Conservation (phyloP, 2,329 filamentous ascomycete species). For the Fusarium fujikuroi region DNA sequence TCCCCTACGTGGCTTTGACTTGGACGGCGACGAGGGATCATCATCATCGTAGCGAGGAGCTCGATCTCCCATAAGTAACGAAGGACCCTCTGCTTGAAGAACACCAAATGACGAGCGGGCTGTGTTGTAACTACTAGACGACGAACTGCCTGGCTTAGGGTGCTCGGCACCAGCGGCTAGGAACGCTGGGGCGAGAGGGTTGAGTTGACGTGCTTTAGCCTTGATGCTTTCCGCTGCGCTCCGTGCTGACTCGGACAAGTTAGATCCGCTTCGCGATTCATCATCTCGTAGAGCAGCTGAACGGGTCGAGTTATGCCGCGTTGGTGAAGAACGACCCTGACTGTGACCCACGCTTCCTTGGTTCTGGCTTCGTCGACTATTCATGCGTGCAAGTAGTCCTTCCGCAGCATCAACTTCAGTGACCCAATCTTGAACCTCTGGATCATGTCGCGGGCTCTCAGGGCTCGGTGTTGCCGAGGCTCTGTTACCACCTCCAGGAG, state of each 20-base stretch:
- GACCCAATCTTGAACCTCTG: slow-evolving; percentile 69
- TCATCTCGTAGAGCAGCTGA: slow-evolving; percentile 54
- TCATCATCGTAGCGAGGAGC: slow-evolving; percentile 49
- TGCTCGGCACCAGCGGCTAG: slow-evolving; percentile 42
- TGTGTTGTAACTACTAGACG: slow-evolving; percentile 62
- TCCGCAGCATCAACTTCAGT: slow-evolving; percentile 66
- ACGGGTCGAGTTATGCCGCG: slow-evolving; percentile 51
- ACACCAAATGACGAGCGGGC: slow-evolving; percentile 63
- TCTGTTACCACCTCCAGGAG: slow-evolving; percentile 45
- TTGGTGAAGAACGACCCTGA: slow-evolving; percentile 53
- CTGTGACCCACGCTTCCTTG: slow-evolving; percentile 25
- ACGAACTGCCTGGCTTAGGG: slow-evolving; percentile 54
- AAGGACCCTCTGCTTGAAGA: slow-evolving; percentile 64
- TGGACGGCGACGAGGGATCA: slow-evolving; percentile 65
- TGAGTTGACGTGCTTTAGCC: slow-evolving; percentile 50
- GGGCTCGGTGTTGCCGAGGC: slow-evolving; percentile 54
- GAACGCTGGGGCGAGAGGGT: slow-evolving; percentile 47
- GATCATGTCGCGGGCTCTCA: slow-evolving; percentile 55
- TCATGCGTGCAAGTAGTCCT: slow-evolving; percentile 60
- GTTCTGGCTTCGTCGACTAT: slow-evolving; percentile 41
- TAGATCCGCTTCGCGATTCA: slow-evolving; percentile 65
- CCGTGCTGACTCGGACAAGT: slow-evolving; percentile 64
- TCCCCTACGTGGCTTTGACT: slow-evolving; percentile 65
- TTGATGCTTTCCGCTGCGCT: slow-evolving; percentile 57
- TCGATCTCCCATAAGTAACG: slow-evolving; percentile 54